Conservation (phyloP, 495 filamentous ascomycete genomes). For the Jackrogersella minutella region DNA sequence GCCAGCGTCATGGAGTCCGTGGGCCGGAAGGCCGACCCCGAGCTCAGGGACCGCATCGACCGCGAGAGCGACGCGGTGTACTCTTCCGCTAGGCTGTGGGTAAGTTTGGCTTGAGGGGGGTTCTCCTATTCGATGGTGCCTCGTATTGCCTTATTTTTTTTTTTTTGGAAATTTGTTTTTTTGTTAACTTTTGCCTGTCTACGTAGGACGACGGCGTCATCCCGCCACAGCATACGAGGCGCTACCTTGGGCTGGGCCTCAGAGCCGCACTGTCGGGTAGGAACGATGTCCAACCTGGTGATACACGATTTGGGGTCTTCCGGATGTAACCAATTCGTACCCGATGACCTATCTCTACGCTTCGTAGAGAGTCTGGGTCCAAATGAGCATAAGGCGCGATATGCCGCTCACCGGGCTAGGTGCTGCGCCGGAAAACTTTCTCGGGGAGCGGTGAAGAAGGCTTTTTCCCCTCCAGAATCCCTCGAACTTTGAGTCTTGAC, state of each 20-base stretch:
- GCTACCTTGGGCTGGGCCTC: constrained; percentile 82
- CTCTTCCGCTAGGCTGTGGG: constrained; percentile 90
- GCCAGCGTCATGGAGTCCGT: constrained; percentile 94
- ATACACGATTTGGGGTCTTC: constrained; percentile 92
- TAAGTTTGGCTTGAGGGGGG: too few relatives aligned
- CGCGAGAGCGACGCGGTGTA: constrained; percentile 88
- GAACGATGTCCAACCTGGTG: constrained; percentile 63
- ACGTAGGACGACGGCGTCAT: constrained; percentile 86
- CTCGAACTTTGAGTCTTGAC: constrained; percentile 1
- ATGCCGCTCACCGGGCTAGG: constrained; percentile 1
- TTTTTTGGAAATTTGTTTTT: too few relatives aligned
- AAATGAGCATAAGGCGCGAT: not conserved
- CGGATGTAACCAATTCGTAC: constrained; percentile 78
- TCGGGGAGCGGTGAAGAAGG: constrained; percentile 18
- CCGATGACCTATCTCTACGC: constrained; percentile 3
- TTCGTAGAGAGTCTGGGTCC: not conserved
- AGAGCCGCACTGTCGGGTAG: constrained; percentile 76
- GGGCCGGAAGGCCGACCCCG: constrained; percentile 81
- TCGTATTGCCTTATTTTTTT: not conserved
- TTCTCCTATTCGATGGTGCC: too few relatives aligned
- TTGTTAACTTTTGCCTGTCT: constrained; percentile 40
- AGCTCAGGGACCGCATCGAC: constrained; percentile 85
- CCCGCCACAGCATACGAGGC: constrained; percentile 84
- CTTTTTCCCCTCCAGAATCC: too few relatives aligned
- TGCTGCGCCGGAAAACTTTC: not conserved